A percentile compares a stretch with the other conserved stretches of the same genome.
Conservation (phyloP, 2,329 filamentous ascomycete genomes). For the Paecilomyces fulvus region DNA sequence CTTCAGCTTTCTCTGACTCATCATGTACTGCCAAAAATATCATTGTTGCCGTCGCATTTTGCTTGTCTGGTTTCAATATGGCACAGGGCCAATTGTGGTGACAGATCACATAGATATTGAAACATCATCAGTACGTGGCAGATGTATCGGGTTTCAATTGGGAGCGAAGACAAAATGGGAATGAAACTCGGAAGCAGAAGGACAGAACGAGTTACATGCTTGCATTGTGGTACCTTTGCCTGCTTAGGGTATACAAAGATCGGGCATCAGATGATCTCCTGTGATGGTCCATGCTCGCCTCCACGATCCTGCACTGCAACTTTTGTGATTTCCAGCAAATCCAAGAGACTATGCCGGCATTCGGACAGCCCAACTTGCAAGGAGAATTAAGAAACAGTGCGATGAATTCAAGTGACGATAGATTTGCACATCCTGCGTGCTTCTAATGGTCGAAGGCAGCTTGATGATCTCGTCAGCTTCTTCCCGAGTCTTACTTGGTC, state of each 20-base stretch:
- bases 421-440: background rate
- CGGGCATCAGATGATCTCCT: background rate
- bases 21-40: background rate
- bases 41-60: background rate
- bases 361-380: background rate
- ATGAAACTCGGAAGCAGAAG: background rate
- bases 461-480: background rate
- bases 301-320: background rate
- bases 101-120: background rate
- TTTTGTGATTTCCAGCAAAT: background rate
- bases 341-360: background rate
- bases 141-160: background rate
- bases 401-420: background rate
- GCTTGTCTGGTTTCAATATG: background rate
- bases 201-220: background rate
- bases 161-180: background rate
- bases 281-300: background rate
- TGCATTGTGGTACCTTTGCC: background rate
- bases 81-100: background rate
- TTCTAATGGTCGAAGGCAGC: background rate
- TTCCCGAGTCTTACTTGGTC: background rate
- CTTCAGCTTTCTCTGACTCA: background rate
- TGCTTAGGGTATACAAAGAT: background rate
- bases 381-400: background rate
- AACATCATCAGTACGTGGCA: background rate